Evolutionary conservation across 176 grass and related monocot genomes (phyloP).

Genomic region (Oryza coarctata): DNA sequence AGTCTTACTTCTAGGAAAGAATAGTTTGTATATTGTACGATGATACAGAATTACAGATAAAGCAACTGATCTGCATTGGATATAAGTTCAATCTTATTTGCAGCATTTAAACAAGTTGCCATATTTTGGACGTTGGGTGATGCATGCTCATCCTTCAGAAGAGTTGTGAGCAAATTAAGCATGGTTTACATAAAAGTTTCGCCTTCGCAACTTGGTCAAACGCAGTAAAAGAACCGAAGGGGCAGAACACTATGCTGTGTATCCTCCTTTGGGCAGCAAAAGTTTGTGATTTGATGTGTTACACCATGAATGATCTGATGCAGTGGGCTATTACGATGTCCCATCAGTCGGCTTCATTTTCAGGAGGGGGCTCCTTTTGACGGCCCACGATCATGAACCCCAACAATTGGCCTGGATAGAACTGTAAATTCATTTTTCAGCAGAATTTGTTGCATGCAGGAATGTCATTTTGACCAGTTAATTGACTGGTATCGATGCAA

Average conservation of each 20-base stretch:
- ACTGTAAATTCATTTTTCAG: background rate
- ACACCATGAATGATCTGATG: background rate
- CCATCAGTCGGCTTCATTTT: conserved; percentile 14
- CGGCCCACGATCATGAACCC: background rate
- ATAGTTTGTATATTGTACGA: background rate
- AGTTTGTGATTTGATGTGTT: conserved; percentile 8
- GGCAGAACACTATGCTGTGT: background rate
- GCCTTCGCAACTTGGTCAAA: background rate
- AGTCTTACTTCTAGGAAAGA: background rate
- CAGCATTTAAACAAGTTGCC: background rate
- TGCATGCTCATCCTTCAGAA: background rate
- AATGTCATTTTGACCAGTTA: background rate
- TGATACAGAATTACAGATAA: background rate
- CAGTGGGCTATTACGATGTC: background rate
- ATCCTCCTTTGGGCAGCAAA: conserved; percentile 10
- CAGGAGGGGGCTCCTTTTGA: background rate
- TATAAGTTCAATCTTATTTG: background rate
- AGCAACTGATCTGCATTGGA: background rate
- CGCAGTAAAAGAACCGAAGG: background rate
- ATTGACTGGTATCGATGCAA: background rate
- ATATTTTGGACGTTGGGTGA: background rate
- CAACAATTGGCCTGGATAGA: background rate
- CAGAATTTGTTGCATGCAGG: background rate
- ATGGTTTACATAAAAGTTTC: background rate
- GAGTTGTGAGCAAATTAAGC: background rate